Conservation (phyloP, 1,284 basidiomycete genomes). For the Rhizopogon hawkerae region DNA sequence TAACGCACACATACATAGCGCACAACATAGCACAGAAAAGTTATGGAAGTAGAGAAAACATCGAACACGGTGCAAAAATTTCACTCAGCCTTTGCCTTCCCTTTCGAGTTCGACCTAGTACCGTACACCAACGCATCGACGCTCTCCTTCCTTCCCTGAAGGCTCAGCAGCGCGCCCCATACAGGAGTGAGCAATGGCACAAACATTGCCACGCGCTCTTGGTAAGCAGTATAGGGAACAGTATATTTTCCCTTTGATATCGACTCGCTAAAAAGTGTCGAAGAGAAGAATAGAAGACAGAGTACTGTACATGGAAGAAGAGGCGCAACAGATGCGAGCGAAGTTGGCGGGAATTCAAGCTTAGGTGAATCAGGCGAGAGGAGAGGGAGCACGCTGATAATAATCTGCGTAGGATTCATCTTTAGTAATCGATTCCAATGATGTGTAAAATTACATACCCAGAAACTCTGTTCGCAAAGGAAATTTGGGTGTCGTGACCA, state of each 20-base stretch:
- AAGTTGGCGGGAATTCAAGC: constrained; percentile 20
- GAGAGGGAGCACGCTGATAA: constrained; percentile 62
- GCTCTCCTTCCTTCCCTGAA: constrained; percentile 27
- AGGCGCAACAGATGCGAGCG: constrained; percentile 29
- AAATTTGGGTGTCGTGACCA: constrained; percentile 90
- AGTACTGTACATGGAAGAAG: constrained; percentile 51
- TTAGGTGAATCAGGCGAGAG: constrained; percentile 38
- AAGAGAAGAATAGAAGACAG: constrained; percentile 62
- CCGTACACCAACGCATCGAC: constrained; percentile 40
- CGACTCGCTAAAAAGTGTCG: constrained; percentile 72
- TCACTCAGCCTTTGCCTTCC: constrained; percentile 4
- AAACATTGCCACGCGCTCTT: constrained; percentile 79
- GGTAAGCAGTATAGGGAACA: constrained; percentile 61
- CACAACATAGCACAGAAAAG: background rate
- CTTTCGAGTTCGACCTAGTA: constrained; percentile 5
- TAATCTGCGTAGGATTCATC: constrained; percentile 35
- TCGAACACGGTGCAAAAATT: background rate
- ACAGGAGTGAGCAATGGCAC: constrained; percentile 45
- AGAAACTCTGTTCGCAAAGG: constrained; percentile 81
- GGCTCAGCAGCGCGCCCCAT: constrained; percentile 30
- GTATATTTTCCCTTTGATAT: constrained; percentile 77
- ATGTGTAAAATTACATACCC: constrained; percentile 41
- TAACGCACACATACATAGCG: too few species aligned
- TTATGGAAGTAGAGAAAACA: background rate
- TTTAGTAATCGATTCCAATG: background rate